Conservation (phyloP, 805 yeast genomes). For the Jamesozyma jinghongensis region DNA sequence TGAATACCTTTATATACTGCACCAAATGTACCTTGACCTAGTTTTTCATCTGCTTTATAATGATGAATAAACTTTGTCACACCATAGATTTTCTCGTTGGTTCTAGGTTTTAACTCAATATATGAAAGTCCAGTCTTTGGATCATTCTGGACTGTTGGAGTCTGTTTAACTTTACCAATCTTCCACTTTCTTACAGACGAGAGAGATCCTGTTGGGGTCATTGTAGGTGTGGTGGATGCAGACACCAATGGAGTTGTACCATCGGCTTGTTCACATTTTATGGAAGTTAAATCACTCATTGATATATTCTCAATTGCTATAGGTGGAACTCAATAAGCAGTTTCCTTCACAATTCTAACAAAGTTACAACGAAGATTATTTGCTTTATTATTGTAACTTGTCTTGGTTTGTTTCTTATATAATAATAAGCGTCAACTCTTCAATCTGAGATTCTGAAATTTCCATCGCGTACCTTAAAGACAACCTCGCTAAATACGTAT, state of each 20-base stretch:
- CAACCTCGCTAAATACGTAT: no score
- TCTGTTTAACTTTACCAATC: constrained; percentile 30
- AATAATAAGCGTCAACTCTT: no score
- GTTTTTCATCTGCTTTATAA: constrained; percentile 34
- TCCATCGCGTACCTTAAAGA: no score
- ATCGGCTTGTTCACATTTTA: not conserved
- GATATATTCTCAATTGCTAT: no score
- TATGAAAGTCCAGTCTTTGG: constrained; percentile 19
- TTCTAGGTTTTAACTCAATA: constrained; percentile 20
- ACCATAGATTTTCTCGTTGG: constrained; percentile 26
- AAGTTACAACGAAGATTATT: no score
- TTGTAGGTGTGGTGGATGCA: not conserved
- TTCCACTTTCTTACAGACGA: constrained; percentile 17
- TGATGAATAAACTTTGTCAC: constrained; percentile 24
- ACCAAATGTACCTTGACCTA: constrained; percentile 85
- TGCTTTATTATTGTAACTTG: no score
- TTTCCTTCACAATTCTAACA: no score
- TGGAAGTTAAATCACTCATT: no score
- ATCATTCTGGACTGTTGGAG: constrained; percentile 25
- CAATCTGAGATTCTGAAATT: no score
- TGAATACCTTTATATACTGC: constrained; percentile 73
- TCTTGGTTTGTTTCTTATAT: no score
- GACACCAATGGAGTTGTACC: not conserved
- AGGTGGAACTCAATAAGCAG: no score
- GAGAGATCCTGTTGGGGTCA: not conserved